These are phyloP conservation scores for Pichia gijzeniarum DNA, from an alignment of 805 yeast species.

Conservation along the genomic window DNA sequence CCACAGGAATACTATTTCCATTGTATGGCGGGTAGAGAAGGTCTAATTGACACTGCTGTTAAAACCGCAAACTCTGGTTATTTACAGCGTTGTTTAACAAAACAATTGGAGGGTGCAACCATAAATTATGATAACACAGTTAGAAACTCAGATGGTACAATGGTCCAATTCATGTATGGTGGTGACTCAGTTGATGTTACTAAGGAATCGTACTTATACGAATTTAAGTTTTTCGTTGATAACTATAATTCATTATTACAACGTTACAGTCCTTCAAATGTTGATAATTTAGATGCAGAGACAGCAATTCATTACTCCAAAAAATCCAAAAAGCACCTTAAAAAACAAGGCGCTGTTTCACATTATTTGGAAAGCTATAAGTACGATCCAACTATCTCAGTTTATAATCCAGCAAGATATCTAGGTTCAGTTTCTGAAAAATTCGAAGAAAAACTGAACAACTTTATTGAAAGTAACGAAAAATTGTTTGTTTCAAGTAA, in stretches of 20 bases:
- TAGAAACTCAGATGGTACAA: conserved; percentile 90
- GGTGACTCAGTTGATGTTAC: conserved; percentile 95
- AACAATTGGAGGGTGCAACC: conserved; percentile 96
- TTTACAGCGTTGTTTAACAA: conserved; percentile 95
- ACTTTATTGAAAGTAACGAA: conserved; percentile 52
- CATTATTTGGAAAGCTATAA: conserved; percentile 57
- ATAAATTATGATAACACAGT: conserved; percentile 91
- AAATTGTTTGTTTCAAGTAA: conserved; percentile 49
- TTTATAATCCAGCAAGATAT: conserved; percentile 81
- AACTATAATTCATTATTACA: conserved; percentile 81
- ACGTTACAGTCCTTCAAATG: conserved; percentile 79
- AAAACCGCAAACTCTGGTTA: conserved; percentile 98
- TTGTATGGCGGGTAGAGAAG: conserved; percentile 99
- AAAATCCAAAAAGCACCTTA: conserved; percentile 67
- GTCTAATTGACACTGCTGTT: conserved; percentile 98
- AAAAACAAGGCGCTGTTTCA: conserved; percentile 55
- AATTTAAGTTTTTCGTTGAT: conserved; percentile 88
- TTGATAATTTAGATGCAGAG: conserved; percentile 76
- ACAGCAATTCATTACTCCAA: conserved; percentile 75
- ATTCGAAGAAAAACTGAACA: conserved; percentile 76
- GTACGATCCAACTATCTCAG: conserved; percentile 84
- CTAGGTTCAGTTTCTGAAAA: conserved; percentile 90
- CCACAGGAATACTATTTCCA: conserved; percentile 99
- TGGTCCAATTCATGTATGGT: conserved; percentile 93
- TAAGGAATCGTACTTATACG: conserved; percentile 88